phyloP scores from a whole-genome alignment of 345 rosid species.

The Arabis alpina region DNA sequence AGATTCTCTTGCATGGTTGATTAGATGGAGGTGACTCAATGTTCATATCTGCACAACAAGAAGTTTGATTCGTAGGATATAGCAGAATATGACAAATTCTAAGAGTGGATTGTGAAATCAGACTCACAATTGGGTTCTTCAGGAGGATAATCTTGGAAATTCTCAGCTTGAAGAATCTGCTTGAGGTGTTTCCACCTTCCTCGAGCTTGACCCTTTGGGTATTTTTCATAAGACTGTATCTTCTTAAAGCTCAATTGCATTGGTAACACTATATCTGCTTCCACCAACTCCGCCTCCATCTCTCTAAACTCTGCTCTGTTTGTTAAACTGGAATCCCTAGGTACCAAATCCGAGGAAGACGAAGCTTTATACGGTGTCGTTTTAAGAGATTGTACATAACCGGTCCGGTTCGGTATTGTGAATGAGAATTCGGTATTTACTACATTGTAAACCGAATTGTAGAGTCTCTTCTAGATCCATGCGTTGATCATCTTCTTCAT shows the following conservation, averaged over 20 bases:
- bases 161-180: constrained; percentile 93
- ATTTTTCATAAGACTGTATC: constrained; percentile 72
- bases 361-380: not conserved
- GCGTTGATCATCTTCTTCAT: too few relatives aligned
- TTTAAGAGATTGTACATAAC: constrained; percentile 2
- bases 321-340: not conserved
- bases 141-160: constrained; percentile 57
- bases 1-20: constrained; percentile 80
- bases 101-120: not conserved
- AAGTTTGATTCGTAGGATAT: not conserved
- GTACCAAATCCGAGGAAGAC: not conserved
- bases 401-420: constrained; percentile 3
- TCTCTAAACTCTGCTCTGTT: not conserved
- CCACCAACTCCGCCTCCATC: constrained; percentile 70
- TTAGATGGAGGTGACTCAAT: constrained; percentile 90
- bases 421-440: not conserved
- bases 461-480: not conserved
- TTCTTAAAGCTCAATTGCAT: constrained; percentile 72
- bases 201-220: constrained; percentile 84
- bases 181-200: constrained; percentile 94
- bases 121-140: constrained; percentile 67
- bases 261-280: constrained; percentile 78
- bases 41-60: constrained; percentile 61
- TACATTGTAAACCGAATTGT: not conserved
- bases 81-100: too few relatives aligned